Conservation (phyloP, 2,329 filamentous ascomycete genomes). For the Arthrinium phaeospermum region DNA sequence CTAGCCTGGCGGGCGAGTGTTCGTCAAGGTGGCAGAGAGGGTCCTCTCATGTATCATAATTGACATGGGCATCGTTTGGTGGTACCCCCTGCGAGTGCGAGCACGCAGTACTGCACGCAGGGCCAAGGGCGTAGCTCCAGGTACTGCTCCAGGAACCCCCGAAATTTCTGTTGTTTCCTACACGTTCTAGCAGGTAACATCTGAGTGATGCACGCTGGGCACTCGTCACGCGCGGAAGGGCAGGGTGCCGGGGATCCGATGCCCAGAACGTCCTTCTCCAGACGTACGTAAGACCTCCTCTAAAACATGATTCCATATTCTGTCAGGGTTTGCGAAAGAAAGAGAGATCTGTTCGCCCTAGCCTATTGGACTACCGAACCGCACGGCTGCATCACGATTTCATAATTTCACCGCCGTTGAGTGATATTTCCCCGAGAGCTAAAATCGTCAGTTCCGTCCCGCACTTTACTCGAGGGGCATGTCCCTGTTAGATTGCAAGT, state of each 20-base stretch:
- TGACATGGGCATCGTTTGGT: conserved; percentile 9
- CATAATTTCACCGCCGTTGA: background rate
- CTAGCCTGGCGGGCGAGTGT: background rate
- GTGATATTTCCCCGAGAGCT: background rate
- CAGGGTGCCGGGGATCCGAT: conserved; percentile 4
- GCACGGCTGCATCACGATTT: background rate
- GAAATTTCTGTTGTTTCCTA: background rate
- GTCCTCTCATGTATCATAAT: conserved; percentile 9
- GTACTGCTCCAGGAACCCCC: background rate
- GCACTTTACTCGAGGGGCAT: background rate
- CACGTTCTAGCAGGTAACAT: conserved; percentile 8
- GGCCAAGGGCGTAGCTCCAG: background rate
- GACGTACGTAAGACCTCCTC: background rate
- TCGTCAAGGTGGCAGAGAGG: conserved; percentile 3
- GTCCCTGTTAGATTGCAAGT: background rate
- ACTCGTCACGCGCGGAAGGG: conserved; percentile 8
- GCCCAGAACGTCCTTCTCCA: conserved; percentile 6
- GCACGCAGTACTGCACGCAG: background rate
- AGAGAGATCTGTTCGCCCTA: background rate
- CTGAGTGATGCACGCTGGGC: background rate
- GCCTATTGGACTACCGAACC: background rate
- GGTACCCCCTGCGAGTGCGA: background rate
- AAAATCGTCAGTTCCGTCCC: background rate
- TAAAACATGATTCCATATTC: background rate
- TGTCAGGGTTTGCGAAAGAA: background rate